phyloP scores from a whole-genome alignment of 2,329 filamentous ascomycete species.

The Colletotrichum tamarilloi region DNA sequence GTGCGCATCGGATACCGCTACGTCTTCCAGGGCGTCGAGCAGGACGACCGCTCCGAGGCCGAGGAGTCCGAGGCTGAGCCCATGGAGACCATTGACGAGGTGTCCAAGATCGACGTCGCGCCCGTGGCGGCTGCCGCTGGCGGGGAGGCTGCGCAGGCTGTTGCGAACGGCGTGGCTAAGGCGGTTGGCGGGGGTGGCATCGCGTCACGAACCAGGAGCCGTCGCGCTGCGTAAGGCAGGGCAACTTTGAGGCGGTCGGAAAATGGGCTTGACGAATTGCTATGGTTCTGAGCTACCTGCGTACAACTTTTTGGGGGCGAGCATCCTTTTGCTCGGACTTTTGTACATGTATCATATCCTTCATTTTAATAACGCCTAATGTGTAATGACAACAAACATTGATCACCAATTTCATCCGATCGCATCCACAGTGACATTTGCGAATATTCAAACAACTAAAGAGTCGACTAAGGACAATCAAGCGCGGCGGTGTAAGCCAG shows the following conservation, averaged over 20 bases:
- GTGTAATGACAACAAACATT: slow-evolving; percentile 9
- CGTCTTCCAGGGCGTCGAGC: slow-evolving; percentile 57
- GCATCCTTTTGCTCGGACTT: not conserved
- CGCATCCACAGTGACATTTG: not conserved
- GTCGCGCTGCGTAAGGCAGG: slow-evolving; percentile 13
- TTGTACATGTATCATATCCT: slow-evolving; percentile 8
- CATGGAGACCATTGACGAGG: slow-evolving; percentile 31
- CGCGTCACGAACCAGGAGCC: slow-evolving; percentile 15
- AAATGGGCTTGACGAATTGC: no score
- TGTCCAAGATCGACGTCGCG: slow-evolving; percentile 21
- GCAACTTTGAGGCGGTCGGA: no score
- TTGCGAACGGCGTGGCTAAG: slow-evolving; percentile 25
- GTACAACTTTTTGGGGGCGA: not conserved
- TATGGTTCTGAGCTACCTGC: not conserved
- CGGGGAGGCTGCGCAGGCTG: slow-evolving; percentile 5
- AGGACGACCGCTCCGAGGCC: slow-evolving; percentile 67
- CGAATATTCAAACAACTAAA: no score
- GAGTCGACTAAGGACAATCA: not conserved
- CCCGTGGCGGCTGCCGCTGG: not conserved
- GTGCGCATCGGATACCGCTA: slow-evolving; percentile 66
- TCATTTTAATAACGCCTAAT: slow-evolving; percentile 11
- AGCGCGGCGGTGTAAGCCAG: not conserved
- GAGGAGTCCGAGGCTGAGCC: slow-evolving; percentile 60
- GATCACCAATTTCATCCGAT: not conserved
- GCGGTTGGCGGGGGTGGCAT: not conserved